phyloP scores from a whole-genome alignment of 225 moss, liverwort and hornwort species.

The Straminergon stramineum region DNA sequence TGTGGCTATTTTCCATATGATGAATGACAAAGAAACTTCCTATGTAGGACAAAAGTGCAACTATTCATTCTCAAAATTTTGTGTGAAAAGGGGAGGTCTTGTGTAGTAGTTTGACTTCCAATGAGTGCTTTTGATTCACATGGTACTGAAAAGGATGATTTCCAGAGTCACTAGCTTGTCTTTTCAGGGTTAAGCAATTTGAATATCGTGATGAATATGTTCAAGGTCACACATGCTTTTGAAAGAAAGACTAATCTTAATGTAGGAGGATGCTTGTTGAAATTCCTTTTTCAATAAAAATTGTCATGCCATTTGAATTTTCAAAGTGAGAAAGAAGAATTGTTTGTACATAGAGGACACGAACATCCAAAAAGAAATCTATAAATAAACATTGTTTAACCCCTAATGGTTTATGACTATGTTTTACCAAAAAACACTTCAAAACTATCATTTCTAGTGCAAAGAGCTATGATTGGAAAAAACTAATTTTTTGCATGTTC shows the following conservation, averaged over 20 bases:
- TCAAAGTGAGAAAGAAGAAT: background rate
- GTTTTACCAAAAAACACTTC: background rate
- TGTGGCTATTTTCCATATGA: too few species aligned
- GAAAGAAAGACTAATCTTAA: background rate
- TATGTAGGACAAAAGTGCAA: too few species aligned
- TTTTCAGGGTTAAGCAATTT: background rate
- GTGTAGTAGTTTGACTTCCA: too few species aligned
- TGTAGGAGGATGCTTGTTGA: background rate
- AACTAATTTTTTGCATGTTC: background rate
- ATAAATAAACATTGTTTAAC: background rate
- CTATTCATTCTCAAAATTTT: too few species aligned
- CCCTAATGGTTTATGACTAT: background rate
- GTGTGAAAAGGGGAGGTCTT: too few species aligned
- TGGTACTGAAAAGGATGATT: too few species aligned
- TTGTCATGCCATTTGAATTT: background rate
- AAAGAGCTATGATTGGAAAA: background rate
- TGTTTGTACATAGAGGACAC: background rate
- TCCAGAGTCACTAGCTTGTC: too few species aligned
- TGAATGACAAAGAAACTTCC: too few species aligned
- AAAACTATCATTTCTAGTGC: fast-evolving
- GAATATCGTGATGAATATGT: background rate
- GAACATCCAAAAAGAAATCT: background rate
- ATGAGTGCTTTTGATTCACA: too few species aligned
- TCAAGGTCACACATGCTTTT: background rate
- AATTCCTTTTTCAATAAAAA: background rate